phyloP scores from a whole-genome alignment of 805 yeast species.

The Starmerella asiatica region DNA sequence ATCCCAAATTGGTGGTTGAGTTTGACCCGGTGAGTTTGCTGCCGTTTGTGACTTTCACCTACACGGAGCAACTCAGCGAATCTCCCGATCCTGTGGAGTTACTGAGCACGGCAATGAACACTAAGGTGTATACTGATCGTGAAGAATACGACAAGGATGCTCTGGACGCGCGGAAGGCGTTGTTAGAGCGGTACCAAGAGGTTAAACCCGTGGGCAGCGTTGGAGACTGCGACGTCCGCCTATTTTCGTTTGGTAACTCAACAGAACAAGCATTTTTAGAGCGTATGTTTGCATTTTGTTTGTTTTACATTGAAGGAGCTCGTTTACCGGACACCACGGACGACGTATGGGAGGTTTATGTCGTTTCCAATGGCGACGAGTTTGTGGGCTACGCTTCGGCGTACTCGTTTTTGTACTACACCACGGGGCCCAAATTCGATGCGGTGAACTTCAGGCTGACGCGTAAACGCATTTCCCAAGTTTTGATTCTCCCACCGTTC shows the following conservation, averaged over 20 bases:
- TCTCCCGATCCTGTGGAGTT: constrained; percentile 46
- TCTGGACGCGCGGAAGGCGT: constrained; percentile 24
- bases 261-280: constrained; percentile 24
- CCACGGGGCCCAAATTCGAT: constrained; percentile 38
- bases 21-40: constrained; percentile 63
- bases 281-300: constrained; percentile 54
- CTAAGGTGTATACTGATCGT: constrained; percentile 46
- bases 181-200: constrained; percentile 16
- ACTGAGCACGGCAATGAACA: constrained; percentile 49
- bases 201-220: constrained; percentile 3
- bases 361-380: constrained; percentile 34
- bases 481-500: constrained; percentile 68
- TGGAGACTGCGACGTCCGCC: constrained; percentile 31
- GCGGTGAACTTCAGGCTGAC: constrained; percentile 19
- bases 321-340: constrained; percentile 70
- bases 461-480: constrained; percentile 77
- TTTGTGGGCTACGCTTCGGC: constrained; percentile 73
- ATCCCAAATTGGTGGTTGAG: constrained; percentile 44
- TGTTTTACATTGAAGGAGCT: constrained; percentile 83
- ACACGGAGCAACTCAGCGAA: constrained; percentile 33
- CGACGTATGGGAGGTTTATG: constrained; percentile 65
- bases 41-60: constrained; percentile 56
- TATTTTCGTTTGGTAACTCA: constrained; percentile 18
- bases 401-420: constrained; percentile 70
- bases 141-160: constrained; percentile 45